Percentiles rank a stretch among this genome's conserved stretches.
Conservation (phyloP, 83 land plant species). For the Diphasiastrum complanatum region DNA sequence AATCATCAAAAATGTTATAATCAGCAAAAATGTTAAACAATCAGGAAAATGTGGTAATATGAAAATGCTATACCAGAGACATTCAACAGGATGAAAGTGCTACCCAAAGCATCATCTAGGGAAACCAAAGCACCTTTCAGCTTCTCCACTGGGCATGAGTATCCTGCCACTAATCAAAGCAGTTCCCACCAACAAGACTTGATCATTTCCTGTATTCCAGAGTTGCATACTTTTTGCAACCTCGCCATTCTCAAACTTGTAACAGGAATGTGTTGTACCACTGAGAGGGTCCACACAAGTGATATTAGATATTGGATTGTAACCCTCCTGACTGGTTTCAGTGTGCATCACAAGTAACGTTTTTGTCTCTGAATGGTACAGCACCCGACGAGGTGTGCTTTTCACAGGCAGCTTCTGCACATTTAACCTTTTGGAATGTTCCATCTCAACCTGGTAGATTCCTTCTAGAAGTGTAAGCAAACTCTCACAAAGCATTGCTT, state of each 20-base stretch:
- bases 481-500: too few relatives aligned
- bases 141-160: conserved; percentile 86
- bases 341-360: conserved; percentile 71
- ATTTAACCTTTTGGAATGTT: conserved; percentile 74
- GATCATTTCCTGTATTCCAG: conserved; percentile 57
- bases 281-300: conserved; percentile 86
- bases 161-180: conserved; percentile 55
- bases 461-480: background rate
- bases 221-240: conserved; percentile 81
- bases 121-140: conserved; percentile 52
- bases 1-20: too few relatives aligned
- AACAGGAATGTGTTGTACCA: conserved; percentile 57
- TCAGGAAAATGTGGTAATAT: too few relatives aligned
- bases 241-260: conserved; percentile 60
- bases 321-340: conserved; percentile 30
- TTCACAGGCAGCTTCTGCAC: conserved; percentile 68
- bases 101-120: too few relatives aligned
- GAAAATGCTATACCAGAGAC: too few relatives aligned
- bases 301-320: conserved; percentile 56
- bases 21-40: too few relatives aligned
- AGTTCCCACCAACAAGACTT: conserved; percentile 79
- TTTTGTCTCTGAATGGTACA: conserved; percentile 69
- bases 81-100: too few relatives aligned
- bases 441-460: conserved; percentile 81
- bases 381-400: conserved; percentile 67